These are phyloP conservation scores for Harrya chromipes DNA, from an alignment of 768 basidiomycete genomes.

Conservation along the genomic window DNA sequence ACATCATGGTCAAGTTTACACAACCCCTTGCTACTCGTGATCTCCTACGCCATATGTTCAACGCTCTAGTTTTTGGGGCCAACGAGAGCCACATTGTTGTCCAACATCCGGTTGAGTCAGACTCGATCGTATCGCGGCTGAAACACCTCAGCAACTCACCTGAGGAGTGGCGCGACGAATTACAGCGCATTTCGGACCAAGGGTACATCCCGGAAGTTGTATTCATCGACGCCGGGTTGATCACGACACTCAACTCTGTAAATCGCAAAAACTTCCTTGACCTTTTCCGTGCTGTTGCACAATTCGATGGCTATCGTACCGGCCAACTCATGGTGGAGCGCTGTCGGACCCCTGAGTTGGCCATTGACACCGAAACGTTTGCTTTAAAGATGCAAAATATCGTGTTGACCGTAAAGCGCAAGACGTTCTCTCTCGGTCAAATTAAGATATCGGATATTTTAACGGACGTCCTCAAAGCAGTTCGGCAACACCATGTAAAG, in stretches of 20 bases:
- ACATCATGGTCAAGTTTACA: slow-evolving; percentile 97
- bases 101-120: slow-evolving; percentile 43
- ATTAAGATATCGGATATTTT: slow-evolving; percentile 95
- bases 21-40: slow-evolving; percentile 73
- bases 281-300: slow-evolving; percentile 91
- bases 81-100: slow-evolving; percentile 22
- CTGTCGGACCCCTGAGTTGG: slow-evolving; percentile 87
- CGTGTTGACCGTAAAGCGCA: slow-evolving; percentile 88
- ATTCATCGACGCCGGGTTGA: slow-evolving; percentile 94
- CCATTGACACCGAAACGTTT: slow-evolving; percentile 90
- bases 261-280: slow-evolving; percentile 95
- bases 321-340: slow-evolving; percentile 97
- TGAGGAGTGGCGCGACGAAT: slow-evolving; percentile 65
- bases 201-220: slow-evolving; percentile 94
- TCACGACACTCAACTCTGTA: slow-evolving; percentile 78
- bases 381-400: slow-evolving; percentile 98
- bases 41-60: slow-evolving; percentile 59
- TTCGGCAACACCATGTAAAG: slow-evolving; percentile 92
- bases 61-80: slow-evolving; percentile 45
- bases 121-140: slow-evolving; percentile 68
- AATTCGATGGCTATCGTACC: slow-evolving; percentile 95
- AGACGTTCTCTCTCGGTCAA: slow-evolving; percentile 95
- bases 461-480: slow-evolving; percentile 81
- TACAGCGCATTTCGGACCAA: slow-evolving; percentile 53
- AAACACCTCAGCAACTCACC: slow-evolving; percentile 55